Base-by-base conservation (phyloP, 257 asterid genomes). In the Solanum dulcamara region DNA sequence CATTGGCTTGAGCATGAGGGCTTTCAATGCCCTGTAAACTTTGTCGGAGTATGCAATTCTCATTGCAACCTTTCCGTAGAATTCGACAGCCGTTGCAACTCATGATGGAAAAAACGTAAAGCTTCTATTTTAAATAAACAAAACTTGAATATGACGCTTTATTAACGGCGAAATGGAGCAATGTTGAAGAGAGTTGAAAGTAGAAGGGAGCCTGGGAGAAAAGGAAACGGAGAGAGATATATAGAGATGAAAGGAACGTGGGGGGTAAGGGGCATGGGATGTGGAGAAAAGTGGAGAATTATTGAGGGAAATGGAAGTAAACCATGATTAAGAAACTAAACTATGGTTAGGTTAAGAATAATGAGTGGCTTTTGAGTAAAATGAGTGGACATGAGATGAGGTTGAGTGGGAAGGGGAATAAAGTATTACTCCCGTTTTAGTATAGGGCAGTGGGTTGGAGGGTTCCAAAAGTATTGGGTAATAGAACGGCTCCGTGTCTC, bases 11-110 rank as follows among this genome's bases (percentile, higher is more conserved):
- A 35, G 98, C 91, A 66, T 91, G 93, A 66, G 98, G 90, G 89
- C 59, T 83, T 12, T 91, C 91, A 7, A 94, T 92, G 66, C 90
- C 91, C 8, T 83, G 91, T 80, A 94, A 80, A 75, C 98, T 93
- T 53, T 92, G 93, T 67, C 98, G 68, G 2, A 95, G 88, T 85
- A 94, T 92, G 92, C 98, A 95, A 72, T 84, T 89, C 2, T 95
- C 96, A 20, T 87, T 92, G 93, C 98, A 95, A 1, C 98, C 98
- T 84, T 94, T 95, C 5, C 98, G 93, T n/a, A 95, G 94, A 66
- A 94, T 92, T 80, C 98, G 88, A 71, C 98, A 95, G 7, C 98
- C 98, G 79, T 93, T 95, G 91, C 98, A 95, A 38, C 98, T 95
- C 97, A 95, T 93, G 13, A 71, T 81, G 59, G 51, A 15, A 50